Evolutionary conservation across 2,329 filamentous ascomycete genomes (phyloP), one percentile per base, ranked within the genome.

Genomic region (Cladosporium velox): DNA sequence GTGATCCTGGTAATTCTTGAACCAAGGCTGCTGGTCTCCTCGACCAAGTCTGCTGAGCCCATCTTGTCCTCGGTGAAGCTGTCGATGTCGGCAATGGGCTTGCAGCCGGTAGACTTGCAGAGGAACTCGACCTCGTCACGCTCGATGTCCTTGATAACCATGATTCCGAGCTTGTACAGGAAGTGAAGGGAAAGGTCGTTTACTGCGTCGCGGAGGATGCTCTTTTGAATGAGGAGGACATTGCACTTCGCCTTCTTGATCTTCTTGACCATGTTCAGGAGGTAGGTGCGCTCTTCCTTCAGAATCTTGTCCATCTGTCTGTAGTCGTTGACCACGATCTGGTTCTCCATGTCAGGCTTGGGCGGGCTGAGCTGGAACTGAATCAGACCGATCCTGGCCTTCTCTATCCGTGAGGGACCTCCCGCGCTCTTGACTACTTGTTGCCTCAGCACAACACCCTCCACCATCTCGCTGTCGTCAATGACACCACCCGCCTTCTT

Each of bases 171-270:
- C 80, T 97, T 97, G 75, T 95, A 92, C 70, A 99, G 86, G 86
- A 99, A 99, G 83, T 99, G 95, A 70, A 99, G 87, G 69, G 92
- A 96, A 66, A 99, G 86, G 74, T 99, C 95, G 83, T 99, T 99
- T 79, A 99, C 93, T 41, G 95, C 95, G 76, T 99, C 95, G 73
- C 95, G 90, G 67, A 99, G 88, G 73, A 99, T 99, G 15, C 94
- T 98, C 83, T 99, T 99, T 78, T 99, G 95, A 73, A 99, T 98
- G 72, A 99, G 85, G 54, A 98, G 88, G 52, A 99, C 95, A 75
- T 99, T 99, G 84, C 95, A 99, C 85, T 98, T 99, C 72, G 95
- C 93, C 86, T 98, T 99, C 84, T 98, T 97, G 81, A 99, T 99
- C 87, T 98, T 99, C 88, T 99, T 98, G 77, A 96, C 93, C 88